Evolutionary conservation across 768 basidiomycete species (phyloP).

Genomic region (Kwoniella mangroviensis): DNA sequence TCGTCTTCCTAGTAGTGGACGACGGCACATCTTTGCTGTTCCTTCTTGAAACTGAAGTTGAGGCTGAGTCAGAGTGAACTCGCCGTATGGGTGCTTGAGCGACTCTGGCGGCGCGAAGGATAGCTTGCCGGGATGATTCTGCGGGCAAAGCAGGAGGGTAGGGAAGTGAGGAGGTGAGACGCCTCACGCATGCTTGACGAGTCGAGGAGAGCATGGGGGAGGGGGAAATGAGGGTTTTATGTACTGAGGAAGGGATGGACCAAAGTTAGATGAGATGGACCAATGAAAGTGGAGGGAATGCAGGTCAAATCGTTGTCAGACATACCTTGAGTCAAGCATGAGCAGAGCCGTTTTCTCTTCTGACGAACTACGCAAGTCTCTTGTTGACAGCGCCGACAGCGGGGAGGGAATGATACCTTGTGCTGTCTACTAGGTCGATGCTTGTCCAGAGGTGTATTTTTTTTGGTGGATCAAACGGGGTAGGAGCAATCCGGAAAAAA

Average conservation of each 20-base stretch:
- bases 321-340: slow-evolving; percentile 2
- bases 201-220: slow-evolving; percentile 20
- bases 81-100: background rate
- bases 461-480: background rate
- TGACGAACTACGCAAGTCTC: background rate
- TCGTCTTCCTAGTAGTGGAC: background rate
- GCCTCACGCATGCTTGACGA: slow-evolving; percentile 28
- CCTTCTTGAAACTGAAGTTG: slow-evolving; percentile 1
- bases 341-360: background rate
- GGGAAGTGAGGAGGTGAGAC: slow-evolving; percentile 3
- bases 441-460: background rate
- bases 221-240: background rate
- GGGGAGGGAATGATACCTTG: background rate
- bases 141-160: slow-evolving; percentile 22
- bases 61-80: background rate
- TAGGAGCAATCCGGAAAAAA: slow-evolving; percentile 30
- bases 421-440: background rate
- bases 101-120: slow-evolving; percentile 16
- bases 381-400: too few species aligned
- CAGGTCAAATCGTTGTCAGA: background rate
- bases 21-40: background rate
- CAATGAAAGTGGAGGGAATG: slow-evolving; percentile 22
- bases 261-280: background rate
- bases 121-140: slow-evolving; percentile 33
- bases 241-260: background rate